Percentiles rank a stretch among this genome's conserved stretches.
phyloP scores from a whole-genome alignment of 164 flowering plant species.

The grape (Vitis vinifera) region ASM3070453v1 NC_081822.1:9421501-9422000 shows the following conservation, averaged over 20 bases:
- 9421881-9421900: no score
- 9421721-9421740: background rate
- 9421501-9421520: no score
- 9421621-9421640: constrained; percentile 94
- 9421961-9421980: no score
- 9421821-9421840: constrained; percentile 62
- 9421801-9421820: constrained; percentile 88
- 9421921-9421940: background rate
- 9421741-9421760: background rate
- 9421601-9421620: constrained; percentile 96
- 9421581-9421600: constrained; percentile 42
- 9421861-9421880: background rate
- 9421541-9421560: no score
- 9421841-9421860: constrained; percentile 77
- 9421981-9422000: no score
- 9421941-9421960: background rate
- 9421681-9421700: constrained; percentile 66
- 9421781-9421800: constrained; percentile 81
- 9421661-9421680: constrained; percentile 74
- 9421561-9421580: no score
- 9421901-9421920: no score
- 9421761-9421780: constrained; percentile 32
- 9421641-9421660: constrained; percentile 81
- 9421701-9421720: background rate
- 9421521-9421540: no score